Percentiles rank a stretch among this genome's conserved stretches.
These are phyloP conservation scores for Schrenkiella parvula DNA, from an alignment of 345 rosid genomes.

Conservation along the genomic window DNA sequence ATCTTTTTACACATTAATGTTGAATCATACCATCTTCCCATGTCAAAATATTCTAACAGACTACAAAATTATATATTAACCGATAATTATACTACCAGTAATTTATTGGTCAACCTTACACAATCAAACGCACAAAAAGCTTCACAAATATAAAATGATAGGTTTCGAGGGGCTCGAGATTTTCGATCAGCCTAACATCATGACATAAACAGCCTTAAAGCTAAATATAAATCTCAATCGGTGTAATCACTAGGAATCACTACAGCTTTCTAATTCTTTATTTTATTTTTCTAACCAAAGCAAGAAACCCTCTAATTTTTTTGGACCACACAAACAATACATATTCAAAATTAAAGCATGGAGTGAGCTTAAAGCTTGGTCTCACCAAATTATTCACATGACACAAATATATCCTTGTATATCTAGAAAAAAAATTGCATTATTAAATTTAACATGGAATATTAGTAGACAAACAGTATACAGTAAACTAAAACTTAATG, in stretches of 20 bases:
- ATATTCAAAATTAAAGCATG: constrained; percentile 11
- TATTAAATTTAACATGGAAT: neutral
- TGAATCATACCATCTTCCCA: no score
- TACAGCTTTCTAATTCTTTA: constrained; percentile 22
- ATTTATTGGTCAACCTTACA: neutral
- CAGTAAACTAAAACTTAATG: neutral
- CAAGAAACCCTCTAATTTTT: neutral
- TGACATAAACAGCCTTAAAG: constrained; percentile 35
- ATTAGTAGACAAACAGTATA: neutral
- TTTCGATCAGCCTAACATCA: constrained; percentile 28
- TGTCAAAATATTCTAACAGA: no score
- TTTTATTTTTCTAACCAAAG: neutral
- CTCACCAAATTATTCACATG: constrained; percentile 22
- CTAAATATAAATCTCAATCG: constrained; percentile 25
- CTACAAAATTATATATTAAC: no score
- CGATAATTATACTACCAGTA: no score
- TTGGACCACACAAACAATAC: constrained; percentile 30
- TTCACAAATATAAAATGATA: constrained; percentile 8
- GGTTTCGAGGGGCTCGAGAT: constrained; percentile 35
- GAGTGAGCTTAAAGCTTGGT: constrained; percentile 30
- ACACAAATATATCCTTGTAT: neutral
- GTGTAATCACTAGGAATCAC: constrained; percentile 33
- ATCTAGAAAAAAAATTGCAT: neutral
- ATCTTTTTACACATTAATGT: no score
- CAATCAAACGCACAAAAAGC: constrained; percentile 6